A percentile compares a stretch with the other conserved stretches of the same genome.
These are phyloP conservation scores for Verticillium nonalfalfae DNA, from an alignment of 2,329 filamentous ascomycete genomes.

Conservation along the genomic window DNA sequence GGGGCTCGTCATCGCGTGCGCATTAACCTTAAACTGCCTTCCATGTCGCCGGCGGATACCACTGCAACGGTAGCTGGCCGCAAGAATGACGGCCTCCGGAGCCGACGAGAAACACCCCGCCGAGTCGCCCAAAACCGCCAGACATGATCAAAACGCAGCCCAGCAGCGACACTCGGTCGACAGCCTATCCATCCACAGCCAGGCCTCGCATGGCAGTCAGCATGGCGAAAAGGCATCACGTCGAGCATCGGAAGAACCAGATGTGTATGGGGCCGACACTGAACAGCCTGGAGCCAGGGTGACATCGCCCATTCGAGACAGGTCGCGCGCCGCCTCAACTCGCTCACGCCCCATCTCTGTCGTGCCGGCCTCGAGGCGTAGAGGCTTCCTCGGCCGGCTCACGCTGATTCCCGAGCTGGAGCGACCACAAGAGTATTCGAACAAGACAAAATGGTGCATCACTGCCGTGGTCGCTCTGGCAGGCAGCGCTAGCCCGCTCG, in stretches of 20 bases:
- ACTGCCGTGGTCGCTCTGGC: conserved; percentile 73
- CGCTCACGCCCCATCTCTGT: conserved; percentile 29
- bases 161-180: neutral
- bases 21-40: neutral
- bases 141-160: neutral
- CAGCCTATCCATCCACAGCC: neutral
- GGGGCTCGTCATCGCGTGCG: neutral
- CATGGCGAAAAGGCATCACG: neutral
- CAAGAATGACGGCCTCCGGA: neutral
- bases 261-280: neutral
- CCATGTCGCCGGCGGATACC: neutral
- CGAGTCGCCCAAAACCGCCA: neutral
- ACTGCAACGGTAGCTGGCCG: neutral
- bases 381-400: conserved; percentile 67
- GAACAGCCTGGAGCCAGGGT: neutral
- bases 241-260: conserved; percentile 1
- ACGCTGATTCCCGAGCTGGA: conserved; percentile 74
- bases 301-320: conserved; percentile 9
- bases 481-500: conserved; percentile 72
- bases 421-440: conserved; percentile 65
- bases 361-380: conserved; percentile 42
- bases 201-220: neutral
- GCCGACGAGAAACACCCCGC: neutral
- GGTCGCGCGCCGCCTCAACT: conserved; percentile 29
- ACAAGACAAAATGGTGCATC: conserved; percentile 76